Conservation (phyloP, 441 rosid genomes). For the Gossypium trilobum region DNA sequence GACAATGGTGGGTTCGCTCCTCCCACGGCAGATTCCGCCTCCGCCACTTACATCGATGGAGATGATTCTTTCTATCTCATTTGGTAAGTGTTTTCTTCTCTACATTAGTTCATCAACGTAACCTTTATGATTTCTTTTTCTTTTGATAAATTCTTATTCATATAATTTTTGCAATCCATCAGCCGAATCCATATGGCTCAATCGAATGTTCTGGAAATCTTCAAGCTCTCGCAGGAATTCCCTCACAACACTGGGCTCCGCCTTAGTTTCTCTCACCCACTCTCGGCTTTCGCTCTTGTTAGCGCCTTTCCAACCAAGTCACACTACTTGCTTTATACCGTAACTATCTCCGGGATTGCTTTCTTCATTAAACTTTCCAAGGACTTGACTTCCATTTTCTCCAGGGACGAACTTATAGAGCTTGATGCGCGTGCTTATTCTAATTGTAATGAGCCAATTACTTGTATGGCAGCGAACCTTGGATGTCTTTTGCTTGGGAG, state of each 20-base stretch:
- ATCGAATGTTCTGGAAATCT: constrained; percentile 53
- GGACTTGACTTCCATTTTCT: constrained; percentile 34
- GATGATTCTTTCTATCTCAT: constrained; percentile 39
- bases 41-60: constrained; percentile 34
- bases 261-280: constrained; percentile 47
- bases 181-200: constrained; percentile 50
- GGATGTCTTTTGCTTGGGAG: constrained; percentile 63
- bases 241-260: constrained; percentile 50
- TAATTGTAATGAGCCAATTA: constrained; percentile 26
- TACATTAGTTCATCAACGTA: neutral
- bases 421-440: constrained; percentile 39
- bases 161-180: neutral
- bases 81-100: constrained; percentile 29
- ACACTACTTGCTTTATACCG: constrained; percentile 43
- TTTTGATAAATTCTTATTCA: neutral
- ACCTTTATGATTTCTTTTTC: neutral
- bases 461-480: constrained; percentile 45
- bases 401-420: constrained; percentile 36
- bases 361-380: constrained; percentile 48
- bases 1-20: constrained; percentile 23
- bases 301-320: constrained; percentile 25
- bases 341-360: constrained; percentile 63
- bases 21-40: constrained; percentile 39
- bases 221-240: constrained; percentile 52
- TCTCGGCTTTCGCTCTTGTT: constrained; percentile 63